Evolutionary conservation across 495 filamentous ascomycete genomes (phyloP), one percentile per base, ranked within the genome.

Genomic region (Oleoguttula mirabilis): DNA sequence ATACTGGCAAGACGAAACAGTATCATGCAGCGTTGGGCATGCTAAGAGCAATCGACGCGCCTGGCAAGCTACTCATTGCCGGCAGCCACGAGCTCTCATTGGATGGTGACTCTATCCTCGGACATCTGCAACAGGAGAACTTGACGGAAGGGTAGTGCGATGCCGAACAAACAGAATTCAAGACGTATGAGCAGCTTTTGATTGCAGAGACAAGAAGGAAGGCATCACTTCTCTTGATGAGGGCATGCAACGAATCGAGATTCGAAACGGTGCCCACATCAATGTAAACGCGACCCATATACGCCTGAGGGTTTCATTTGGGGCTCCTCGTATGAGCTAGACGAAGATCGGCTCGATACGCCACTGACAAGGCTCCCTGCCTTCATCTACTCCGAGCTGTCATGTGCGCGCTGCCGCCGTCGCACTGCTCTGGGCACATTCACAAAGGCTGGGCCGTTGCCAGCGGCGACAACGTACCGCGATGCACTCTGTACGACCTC

Each of bases 1-100:
- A 71, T 41, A 58, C 71, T 38, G 81, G 80, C 1, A 67, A 68
- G 11, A 34, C 70, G 2, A 36, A 55, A 30, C 72, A 84, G 50
- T 77, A 77, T 51, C 55, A 64, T 11, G 42, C 50, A 5, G 62
- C 67, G 7, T 51, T 87, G 16, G 39, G 61, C 2, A 68, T 82
- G 54, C 63, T 90, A 11, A 54, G 56, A 12, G 49, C 39, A 0
- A 70, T 77, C 39, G 51, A 72, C 4, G 82, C 84, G 0, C 71
- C 77, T 15, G 59, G 87, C 4, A 92, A 88, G 46, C 61, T 92
- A 25, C 74, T 88, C 24, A 85, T 92, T 38, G 75, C 84, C 1
- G 84, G 84, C 0, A 88, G 88, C 57, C 84, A 88, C 60, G 83
- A 88, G 55, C 70, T 82, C 41, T 73, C 73, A 0, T 71, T 88